phyloP scores from a whole-genome alignment of 768 basidiomycete genomes.

The Lactarius evosmus region DNA sequence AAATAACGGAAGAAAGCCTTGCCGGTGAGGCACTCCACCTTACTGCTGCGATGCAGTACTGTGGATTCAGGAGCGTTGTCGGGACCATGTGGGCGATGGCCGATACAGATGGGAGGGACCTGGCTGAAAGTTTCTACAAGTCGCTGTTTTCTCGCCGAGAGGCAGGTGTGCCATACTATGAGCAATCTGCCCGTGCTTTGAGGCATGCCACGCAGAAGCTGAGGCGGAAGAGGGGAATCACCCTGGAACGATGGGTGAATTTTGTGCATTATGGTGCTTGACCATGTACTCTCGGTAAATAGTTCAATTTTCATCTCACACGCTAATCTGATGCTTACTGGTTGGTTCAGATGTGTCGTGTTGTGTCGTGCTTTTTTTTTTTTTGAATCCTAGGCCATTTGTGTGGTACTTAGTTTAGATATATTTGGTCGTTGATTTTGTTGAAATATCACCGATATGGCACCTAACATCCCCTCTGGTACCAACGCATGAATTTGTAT shows the following conservation, averaged over 20 bases:
- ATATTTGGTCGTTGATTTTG: too few relatives aligned
- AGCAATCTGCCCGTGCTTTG: slow-evolving; percentile 2
- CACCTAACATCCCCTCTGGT: too few relatives aligned
- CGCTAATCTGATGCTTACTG: too few relatives aligned
- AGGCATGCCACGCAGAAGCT: neutral
- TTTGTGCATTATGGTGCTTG: slow-evolving; percentile 19
- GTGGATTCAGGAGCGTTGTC: slow-evolving; percentile 21
- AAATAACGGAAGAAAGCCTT: neutral
- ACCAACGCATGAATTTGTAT: too few relatives aligned
- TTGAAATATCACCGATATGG: too few relatives aligned
- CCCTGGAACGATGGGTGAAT: slow-evolving; percentile 13
- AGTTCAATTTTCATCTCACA: too few relatives aligned
- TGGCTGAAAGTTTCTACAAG: slow-evolving; percentile 14
- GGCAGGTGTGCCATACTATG: neutral
- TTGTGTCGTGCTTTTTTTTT: too few relatives aligned
- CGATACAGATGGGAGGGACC: slow-evolving; percentile 12
- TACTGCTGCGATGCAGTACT: slow-evolving; percentile 19
- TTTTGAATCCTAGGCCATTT: too few relatives aligned
- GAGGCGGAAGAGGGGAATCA: neutral
- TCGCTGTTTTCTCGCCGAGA: neutral
- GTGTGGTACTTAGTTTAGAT: too few relatives aligned
- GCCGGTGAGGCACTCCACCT: slow-evolving; percentile 22
- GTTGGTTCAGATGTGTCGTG: neutral
- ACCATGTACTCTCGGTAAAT: neutral
- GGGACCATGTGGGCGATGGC: slow-evolving; percentile 26